Percentiles rank a stretch among this genome's conserved stretches.
Evolutionary conservation across 208 protist genomes (phyloP).

Genomic region (Plasmodiophora brassicae): DNA sequence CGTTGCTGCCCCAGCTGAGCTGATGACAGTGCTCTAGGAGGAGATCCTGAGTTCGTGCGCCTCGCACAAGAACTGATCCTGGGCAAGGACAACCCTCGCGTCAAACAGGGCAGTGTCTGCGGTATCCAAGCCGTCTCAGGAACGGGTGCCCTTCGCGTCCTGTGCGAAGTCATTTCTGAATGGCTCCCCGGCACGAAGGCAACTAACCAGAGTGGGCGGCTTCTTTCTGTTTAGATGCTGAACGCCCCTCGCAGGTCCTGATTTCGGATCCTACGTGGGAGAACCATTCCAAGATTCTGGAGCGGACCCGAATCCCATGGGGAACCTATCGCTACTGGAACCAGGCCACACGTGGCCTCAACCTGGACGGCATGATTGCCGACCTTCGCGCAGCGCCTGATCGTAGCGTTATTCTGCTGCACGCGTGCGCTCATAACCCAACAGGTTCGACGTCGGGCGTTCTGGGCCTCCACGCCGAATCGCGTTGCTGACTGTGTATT

Average conservation of each 20-base stretch:
- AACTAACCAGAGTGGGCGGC: too few relatives aligned
- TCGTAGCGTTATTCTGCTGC: conserved; percentile 85
- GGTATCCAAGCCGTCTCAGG: conserved; percentile 35
- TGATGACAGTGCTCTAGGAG: too few relatives aligned
- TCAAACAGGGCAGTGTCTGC: conserved; percentile 57
- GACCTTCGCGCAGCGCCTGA: conserved; percentile 47
- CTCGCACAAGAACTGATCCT: conserved; percentile 51
- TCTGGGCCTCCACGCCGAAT: too few relatives aligned
- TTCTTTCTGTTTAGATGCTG: background rate
- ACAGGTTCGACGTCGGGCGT: conserved; percentile 68
- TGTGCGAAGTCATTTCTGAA: background rate
- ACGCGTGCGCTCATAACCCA: conserved; percentile 96
- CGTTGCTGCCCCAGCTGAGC: too few relatives aligned
- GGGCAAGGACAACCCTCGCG: conserved; percentile 48
- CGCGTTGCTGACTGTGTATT: too few relatives aligned
- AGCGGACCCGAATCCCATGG: conserved; percentile 9
- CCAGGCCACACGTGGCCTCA: conserved; percentile 33
- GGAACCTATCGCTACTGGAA: conserved; percentile 45
- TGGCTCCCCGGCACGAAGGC: background rate
- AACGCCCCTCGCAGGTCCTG: conserved; percentile 13
- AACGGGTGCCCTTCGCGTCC: background rate
- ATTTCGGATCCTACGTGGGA: conserved; percentile 49
- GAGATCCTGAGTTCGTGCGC: conserved; percentile 21
- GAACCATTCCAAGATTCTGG: conserved; percentile 65
- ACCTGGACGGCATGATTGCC: conserved; percentile 48